Evolutionary conservation across 441 rosid genomes (phyloP).

Genomic region (Biscutella auriculata): DNA sequence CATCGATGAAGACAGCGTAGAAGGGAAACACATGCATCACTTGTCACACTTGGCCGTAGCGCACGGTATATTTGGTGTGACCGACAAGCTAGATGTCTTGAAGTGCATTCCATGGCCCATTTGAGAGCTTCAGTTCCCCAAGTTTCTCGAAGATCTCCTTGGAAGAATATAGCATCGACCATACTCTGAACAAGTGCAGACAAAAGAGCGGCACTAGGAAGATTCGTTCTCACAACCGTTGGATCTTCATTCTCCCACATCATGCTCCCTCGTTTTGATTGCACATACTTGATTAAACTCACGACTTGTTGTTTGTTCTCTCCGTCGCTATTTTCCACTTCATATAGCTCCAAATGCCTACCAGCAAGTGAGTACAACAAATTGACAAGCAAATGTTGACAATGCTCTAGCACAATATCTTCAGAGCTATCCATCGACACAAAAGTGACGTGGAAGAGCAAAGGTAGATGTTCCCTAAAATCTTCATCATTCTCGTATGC

Average conservation of each 20-base stretch:
- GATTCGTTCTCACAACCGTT: conserved; percentile 70
- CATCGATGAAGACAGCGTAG: conserved; percentile 96
- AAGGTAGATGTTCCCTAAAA: conserved; percentile 95
- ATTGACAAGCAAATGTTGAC: conserved; percentile 96
- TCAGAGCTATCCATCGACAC: conserved; percentile 99
- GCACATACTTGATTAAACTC: conserved; percentile 92
- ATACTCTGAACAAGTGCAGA: conserved; percentile 97
- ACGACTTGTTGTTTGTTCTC: conserved; percentile 98
- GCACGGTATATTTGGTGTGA: conserved; percentile 99
- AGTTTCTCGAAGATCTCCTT: conserved; percentile 98
- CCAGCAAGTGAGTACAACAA: conserved; percentile 95
- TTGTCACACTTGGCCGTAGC: conserved; percentile 81
- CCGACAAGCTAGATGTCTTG: conserved; percentile 96
- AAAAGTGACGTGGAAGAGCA: conserved; percentile 92
- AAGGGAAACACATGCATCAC: conserved; percentile 89
- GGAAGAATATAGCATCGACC: conserved; percentile 99
- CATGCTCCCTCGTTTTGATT: conserved; percentile 98
- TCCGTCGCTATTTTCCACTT: conserved; percentile 89
- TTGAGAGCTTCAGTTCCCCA: conserved; percentile 98
- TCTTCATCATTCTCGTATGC: conserved; percentile 99
- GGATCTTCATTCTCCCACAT: conserved; percentile 99
- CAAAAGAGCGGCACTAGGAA: conserved; percentile 95
- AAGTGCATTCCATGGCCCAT: conserved; percentile 99
- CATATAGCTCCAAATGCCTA: conserved; percentile 91
- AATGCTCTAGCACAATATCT: conserved; percentile 95